Evolutionary conservation across 352 stramenopile species (phyloP), one percentile per base, ranked within the genome.

Genomic region (Pythium brassicae): DNA sequence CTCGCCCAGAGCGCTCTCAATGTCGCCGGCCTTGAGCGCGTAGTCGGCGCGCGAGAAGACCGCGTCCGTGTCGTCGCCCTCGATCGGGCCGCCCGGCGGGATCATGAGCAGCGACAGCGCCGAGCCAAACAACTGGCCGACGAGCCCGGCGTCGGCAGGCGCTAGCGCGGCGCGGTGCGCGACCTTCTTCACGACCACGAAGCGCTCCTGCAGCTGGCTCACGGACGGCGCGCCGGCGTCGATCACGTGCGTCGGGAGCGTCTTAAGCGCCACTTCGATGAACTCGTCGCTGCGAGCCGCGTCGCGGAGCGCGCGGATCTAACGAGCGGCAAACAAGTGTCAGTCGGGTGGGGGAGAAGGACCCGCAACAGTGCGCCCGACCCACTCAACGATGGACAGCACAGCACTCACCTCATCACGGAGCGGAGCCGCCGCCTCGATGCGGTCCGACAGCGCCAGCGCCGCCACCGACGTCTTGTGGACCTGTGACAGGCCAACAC

Each of bases 401-500:
- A 42, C 12, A 5, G n/a, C 7, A 20, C 55, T 7, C 52, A 85
- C 72, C 70, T 93, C 83, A 35, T 64, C 78, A 20, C 72, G 76
- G 27, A 94, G 69, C 20, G 83, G 81, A 23, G 72, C 72, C 8
- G 81, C 81, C 23, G 81, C 83, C 64, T 94, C 83, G 53, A 92
- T 86, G 40, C 83, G 83, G 65, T 92, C 78, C 53, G 81, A 92
- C 23, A 94, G 63, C 46, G 79, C 81, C 19, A 94, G 44, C 23
- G 81, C 83, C 0, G 83, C 83, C 57, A 94, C 82, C 34, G 81
- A 94, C 12, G 80, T 74, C 66, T 92, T 89, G 76, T 94, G 83
- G 7, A 92, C 77, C 45, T 50, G 17, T n/a, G n/a, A n/a, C n/a
- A n/a, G n/a, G n/a, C n/a, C n/a, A n/a, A n/a, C n/a, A n/a, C n/a